Conservation (phyloP, 495 filamentous ascomycete species). For the Podospora tetraspora region DNA sequence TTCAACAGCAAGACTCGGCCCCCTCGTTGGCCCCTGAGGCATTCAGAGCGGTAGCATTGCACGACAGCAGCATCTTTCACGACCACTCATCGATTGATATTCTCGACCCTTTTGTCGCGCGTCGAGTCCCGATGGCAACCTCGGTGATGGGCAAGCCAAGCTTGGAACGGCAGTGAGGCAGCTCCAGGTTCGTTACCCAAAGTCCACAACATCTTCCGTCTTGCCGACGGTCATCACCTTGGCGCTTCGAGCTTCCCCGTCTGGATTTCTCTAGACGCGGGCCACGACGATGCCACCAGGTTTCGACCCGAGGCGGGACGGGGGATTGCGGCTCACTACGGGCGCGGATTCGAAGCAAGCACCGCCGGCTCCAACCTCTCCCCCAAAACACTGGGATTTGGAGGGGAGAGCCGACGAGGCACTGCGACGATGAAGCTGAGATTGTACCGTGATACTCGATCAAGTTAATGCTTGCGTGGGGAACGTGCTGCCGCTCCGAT, state of each 20-base stretch:
- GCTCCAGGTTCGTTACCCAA: conserved; percentile 28
- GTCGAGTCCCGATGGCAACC: not conserved
- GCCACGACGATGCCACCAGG: not conserved
- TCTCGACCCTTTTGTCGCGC: not conserved
- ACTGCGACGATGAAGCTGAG: conserved; percentile 65
- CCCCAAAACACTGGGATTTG: conserved; percentile 25
- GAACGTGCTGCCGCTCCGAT: conserved; percentile 79
- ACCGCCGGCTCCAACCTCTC: conserved; percentile 45
- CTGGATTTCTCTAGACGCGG: not conserved
- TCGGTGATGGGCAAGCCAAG: not conserved
- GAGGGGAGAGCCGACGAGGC: conserved; percentile 26
- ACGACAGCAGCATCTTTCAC: conserved; percentile 4
- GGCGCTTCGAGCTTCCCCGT: not conserved
- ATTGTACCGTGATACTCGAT: conserved; percentile 89
- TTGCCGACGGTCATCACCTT: not conserved
- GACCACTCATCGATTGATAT: not conserved
- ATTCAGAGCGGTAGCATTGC: conserved; percentile 41
- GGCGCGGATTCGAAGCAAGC: conserved; percentile 59
- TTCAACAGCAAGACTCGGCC: conserved; percentile 7
- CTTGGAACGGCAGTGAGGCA: not conserved
- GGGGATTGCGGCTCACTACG: conserved; percentile 71
- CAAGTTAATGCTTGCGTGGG: conserved; percentile 95
- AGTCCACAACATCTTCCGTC: conserved; percentile 23
- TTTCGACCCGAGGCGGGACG: conserved; percentile 9
- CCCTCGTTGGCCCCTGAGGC: conserved; percentile 12